phyloP scores from a whole-genome alignment of 2,329 filamentous ascomycete genomes.

The Atkinsonella texensis region DNA sequence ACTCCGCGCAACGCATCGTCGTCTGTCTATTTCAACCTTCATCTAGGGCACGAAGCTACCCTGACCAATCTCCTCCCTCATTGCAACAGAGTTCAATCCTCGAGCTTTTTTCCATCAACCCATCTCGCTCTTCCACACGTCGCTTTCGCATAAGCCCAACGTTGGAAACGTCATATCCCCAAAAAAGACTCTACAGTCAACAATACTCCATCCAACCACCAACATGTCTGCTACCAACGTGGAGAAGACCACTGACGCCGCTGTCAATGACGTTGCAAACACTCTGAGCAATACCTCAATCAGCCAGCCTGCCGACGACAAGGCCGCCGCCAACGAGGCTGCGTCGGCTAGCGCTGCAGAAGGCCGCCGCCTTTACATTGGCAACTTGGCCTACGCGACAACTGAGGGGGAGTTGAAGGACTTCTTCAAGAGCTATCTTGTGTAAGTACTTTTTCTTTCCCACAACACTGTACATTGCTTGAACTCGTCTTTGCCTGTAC shows the following conservation, averaged over 20 bases:
- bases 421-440: constrained; percentile 98
- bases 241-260: constrained; percentile 54
- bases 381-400: constrained; percentile 99
- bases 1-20: constrained; percentile 35
- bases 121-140: constrained; percentile 31
- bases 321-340: constrained; percentile 66
- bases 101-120: constrained; percentile 21
- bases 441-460: constrained; percentile 60
- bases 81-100: constrained; percentile 60
- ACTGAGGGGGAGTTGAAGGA: constrained; percentile 99
- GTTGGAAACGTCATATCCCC: constrained; percentile 27
- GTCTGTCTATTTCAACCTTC: constrained; percentile 31
- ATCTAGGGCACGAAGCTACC: constrained; percentile 89
- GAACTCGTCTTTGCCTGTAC: neutral
- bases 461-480: neutral
- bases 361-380: constrained; percentile 98
- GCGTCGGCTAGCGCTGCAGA: constrained; percentile 95
- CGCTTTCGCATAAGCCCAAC: constrained; percentile 21
- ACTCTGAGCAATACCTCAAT: constrained; percentile 63
- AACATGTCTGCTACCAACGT: constrained; percentile 67
- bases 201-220: constrained; percentile 32
- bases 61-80: constrained; percentile 46
- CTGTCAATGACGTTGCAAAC: constrained; percentile 67
- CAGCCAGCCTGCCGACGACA: constrained; percentile 38
- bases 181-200: constrained; percentile 32